These are phyloP conservation scores for Kwoniella dendrophila DNA, from an alignment of 768 basidiomycete species.

Conservation along the genomic window DNA sequence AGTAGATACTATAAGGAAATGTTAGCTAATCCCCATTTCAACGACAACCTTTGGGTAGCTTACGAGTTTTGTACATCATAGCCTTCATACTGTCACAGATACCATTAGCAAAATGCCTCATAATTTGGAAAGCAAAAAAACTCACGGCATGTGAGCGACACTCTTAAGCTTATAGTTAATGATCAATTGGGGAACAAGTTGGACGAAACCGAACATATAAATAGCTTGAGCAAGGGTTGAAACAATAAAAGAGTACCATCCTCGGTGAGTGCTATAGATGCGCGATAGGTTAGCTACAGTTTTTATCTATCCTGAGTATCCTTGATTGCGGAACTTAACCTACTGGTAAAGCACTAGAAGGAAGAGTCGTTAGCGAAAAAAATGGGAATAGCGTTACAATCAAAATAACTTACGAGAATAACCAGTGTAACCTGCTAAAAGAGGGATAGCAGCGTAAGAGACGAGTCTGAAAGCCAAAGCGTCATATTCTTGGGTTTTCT, in stretches of 20 bases:
- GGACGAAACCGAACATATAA: constrained; percentile 91
- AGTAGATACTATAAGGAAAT: constrained; percentile 47
- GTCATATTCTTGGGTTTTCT: constrained; percentile 96
- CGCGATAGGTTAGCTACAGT: constrained; percentile 1
- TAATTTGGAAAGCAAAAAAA: not conserved
- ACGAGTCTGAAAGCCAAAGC: constrained; percentile 92
- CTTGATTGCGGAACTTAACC: not conserved
- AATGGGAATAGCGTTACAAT: too few species aligned
- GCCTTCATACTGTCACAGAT: constrained; percentile 70
- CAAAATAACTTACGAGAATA: constrained; percentile 51
- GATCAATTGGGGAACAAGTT: constrained; percentile 64
- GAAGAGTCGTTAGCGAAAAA: not conserved
- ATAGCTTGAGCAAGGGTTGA: constrained; percentile 73
- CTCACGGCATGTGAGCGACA: constrained; percentile 87
- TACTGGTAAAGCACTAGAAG: constrained; percentile 39
- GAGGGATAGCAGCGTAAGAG: constrained; percentile 81
- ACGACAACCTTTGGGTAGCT: constrained; percentile 55
- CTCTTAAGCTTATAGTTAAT: constrained; percentile 97
- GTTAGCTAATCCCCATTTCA: constrained; percentile 3
- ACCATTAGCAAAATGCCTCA: constrained; percentile 9
- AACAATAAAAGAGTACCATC: constrained; percentile 96
- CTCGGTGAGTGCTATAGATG: constrained; percentile 77
- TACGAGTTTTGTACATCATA: constrained; percentile 89
- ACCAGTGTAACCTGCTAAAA: constrained; percentile 58
- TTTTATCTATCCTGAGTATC: not conserved